These are phyloP conservation scores for Mycotypha africana DNA, from an alignment of 371 early-diverging fungal species.

Conservation along the genomic window DNA sequence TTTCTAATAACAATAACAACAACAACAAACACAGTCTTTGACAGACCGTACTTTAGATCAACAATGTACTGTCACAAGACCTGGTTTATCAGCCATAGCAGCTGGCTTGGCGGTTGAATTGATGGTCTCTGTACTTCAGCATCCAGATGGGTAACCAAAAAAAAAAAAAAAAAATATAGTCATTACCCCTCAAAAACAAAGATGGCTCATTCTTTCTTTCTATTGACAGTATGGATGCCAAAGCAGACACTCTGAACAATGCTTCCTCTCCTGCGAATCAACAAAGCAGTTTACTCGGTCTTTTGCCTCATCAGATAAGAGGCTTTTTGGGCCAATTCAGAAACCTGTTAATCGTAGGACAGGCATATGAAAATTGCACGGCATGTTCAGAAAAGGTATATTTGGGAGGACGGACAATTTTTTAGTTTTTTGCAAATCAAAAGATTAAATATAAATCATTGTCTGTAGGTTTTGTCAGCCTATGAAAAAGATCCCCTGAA, in stretches of 20 bases:
- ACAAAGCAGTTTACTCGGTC: slow-evolving; percentile 49
- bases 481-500: slow-evolving; percentile 61
- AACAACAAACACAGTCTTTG: slow-evolving; percentile 59
- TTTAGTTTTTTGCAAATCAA: too few relatives aligned
- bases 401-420: too few relatives aligned
- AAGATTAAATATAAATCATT: neutral
- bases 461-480: slow-evolving; percentile 45
- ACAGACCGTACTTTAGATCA: slow-evolving; percentile 92
- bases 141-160: slow-evolving; percentile 69
- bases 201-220: slow-evolving; percentile 3
- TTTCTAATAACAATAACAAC: neutral
- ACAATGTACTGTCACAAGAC: slow-evolving; percentile 96
- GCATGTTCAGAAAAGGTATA: slow-evolving; percentile 82
- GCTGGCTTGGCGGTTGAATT: slow-evolving; percentile 86
- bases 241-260: too few relatives aligned
- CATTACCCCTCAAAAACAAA: too few relatives aligned
- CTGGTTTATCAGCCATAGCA: slow-evolving; percentile 88
- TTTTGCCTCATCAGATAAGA: slow-evolving; percentile 90
- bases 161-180: too few relatives aligned
- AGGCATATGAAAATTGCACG: slow-evolving; percentile 83
- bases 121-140: slow-evolving; percentile 82
- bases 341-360: slow-evolving; percentile 81
- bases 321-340: slow-evolving; percentile 84
- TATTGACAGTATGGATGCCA: slow-evolving; percentile 23
- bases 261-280: too few relatives aligned